phyloP scores from a whole-genome alignment of 768 basidiomycete species.

The Clitopilus passeckerianus region DNA sequence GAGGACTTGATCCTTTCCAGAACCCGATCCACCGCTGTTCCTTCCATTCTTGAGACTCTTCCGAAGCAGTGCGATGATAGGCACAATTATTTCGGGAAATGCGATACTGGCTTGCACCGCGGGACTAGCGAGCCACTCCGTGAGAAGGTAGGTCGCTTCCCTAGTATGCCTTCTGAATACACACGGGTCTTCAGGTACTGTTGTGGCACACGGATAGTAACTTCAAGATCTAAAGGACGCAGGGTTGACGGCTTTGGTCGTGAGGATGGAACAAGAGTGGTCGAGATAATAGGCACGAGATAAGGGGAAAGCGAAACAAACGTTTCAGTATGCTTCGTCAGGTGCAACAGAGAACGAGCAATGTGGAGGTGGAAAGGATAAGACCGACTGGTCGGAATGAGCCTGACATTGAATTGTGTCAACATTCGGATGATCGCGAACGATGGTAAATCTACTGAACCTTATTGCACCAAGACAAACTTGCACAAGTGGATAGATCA shows the following conservation, averaged over 20 bases:
- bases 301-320: slow-evolving; percentile 88
- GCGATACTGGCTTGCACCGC: slow-evolving; percentile 81
- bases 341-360: slow-evolving; percentile 79
- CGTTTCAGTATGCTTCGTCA: slow-evolving; percentile 76
- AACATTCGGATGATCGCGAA: slow-evolving; percentile 9
- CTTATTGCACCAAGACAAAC: slow-evolving; percentile 90
- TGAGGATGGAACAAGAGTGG: slow-evolving; percentile 59
- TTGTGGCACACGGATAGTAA: slow-evolving; percentile 80
- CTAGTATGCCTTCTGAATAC: slow-evolving; percentile 76
- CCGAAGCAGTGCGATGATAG: slow-evolving; percentile 66
- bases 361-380: slow-evolving; percentile 95
- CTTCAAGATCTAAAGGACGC: slow-evolving; percentile 85
- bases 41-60: slow-evolving; percentile 48
- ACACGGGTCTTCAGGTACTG: slow-evolving; percentile 87
- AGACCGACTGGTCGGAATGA: slow-evolving; percentile 86
- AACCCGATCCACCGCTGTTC: slow-evolving; percentile 42
- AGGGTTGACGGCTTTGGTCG: slow-evolving; percentile 83
- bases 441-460: slow-evolving; percentile 39
- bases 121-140: slow-evolving; percentile 72
- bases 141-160: slow-evolving; percentile 72
- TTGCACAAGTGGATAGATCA: slow-evolving; percentile 95
- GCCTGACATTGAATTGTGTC: slow-evolving; percentile 38
- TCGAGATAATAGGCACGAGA: slow-evolving; percentile 81
- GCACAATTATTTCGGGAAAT: slow-evolving; percentile 90
- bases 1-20: slow-evolving; percentile 51